phyloP scores from a whole-genome alignment of 2,329 filamentous ascomycete species.

The Akanthomyces uredinophilus region DNA sequence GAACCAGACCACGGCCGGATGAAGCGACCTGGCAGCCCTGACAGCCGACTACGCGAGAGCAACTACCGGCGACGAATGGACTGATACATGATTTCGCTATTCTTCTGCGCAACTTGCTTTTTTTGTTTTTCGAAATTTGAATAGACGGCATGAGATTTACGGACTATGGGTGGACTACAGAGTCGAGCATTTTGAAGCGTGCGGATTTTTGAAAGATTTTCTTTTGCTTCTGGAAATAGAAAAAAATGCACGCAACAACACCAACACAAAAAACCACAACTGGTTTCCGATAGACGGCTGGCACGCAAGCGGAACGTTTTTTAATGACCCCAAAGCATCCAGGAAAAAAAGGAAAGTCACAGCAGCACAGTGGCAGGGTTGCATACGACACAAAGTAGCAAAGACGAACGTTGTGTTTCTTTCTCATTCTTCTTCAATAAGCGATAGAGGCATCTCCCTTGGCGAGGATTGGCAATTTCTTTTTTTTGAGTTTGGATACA shows the following conservation, averaged over 20 bases:
- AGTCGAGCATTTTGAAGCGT: slow-evolving; percentile 10
- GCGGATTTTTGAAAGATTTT: not conserved
- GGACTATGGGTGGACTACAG: not conserved
- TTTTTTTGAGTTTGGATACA: not conserved
- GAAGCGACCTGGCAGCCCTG: slow-evolving; percentile 50
- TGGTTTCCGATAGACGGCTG: slow-evolving; percentile 13
- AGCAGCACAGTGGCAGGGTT: slow-evolving; percentile 10
- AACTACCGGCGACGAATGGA: slow-evolving; percentile 37
- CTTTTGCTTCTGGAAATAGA: not conserved
- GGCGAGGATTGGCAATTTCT: not conserved
- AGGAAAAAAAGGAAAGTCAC: not conserved
- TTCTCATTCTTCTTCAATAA: not conserved
- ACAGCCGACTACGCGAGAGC: slow-evolving; percentile 39
- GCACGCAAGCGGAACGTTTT: slow-evolving; percentile 12
- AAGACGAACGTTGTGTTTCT: slow-evolving; percentile 9
- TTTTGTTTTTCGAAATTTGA: not conserved
- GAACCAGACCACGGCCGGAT: slow-evolving; percentile 5
- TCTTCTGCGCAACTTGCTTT: not conserved
- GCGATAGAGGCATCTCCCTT: slow-evolving; percentile 8
- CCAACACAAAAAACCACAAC: slow-evolving; percentile 1
- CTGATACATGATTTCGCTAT: slow-evolving; percentile 17
- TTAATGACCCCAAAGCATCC: not conserved
- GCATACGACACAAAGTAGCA: not conserved
- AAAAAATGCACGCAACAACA: not conserved
- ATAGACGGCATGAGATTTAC: not conserved